phyloP scores from a whole-genome alignment of 371 early-diverging fungal genomes.

The Zychaea mexicana region DNA sequence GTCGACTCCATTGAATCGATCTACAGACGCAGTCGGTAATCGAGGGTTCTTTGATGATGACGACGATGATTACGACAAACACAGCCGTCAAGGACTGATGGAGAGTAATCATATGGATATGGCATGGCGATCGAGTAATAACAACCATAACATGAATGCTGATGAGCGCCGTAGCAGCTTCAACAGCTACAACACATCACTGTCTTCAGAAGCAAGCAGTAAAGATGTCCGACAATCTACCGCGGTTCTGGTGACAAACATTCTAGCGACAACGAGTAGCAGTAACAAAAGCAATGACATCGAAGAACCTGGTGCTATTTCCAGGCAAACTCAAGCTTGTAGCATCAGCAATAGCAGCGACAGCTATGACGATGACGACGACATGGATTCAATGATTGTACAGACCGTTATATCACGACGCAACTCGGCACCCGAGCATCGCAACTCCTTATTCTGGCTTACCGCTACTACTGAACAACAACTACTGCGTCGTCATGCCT shows the following conservation, averaged over 20 bases:
- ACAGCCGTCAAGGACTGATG: conserved; percentile 4
- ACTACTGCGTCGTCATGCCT: background rate
- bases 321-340: background rate
- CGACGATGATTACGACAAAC: background rate
- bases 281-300: background rate
- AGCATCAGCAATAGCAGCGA: background rate
- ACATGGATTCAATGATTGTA: background rate
- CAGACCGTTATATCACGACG: background rate
- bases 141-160: background rate
- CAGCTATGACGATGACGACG: background rate
- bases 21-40: background rate
- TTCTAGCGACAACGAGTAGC: background rate
- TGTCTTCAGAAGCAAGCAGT: background rate
- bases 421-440: background rate
- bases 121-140: background rate
- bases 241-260: background rate
- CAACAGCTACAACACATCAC: background rate
- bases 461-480: background rate
- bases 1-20: background rate
- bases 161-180: background rate
- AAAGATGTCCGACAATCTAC: background rate
- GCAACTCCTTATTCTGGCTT: background rate
- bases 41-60: background rate
- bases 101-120: background rate
- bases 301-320: background rate